phyloP scores from a whole-genome alignment of 2,329 filamentous ascomycete species.

The Monilinia fructicola region DNA sequence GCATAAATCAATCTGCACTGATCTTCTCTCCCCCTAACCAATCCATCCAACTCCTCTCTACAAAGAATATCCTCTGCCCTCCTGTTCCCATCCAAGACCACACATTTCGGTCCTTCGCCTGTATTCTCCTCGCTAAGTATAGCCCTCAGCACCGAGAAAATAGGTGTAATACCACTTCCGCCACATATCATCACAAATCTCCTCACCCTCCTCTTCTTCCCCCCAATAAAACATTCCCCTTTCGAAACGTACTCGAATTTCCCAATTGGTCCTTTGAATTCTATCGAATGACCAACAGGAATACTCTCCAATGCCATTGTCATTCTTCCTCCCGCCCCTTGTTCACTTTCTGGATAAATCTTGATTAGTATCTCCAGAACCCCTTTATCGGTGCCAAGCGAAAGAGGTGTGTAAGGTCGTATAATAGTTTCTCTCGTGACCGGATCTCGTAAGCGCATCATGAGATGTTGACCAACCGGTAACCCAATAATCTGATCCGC shows the following conservation, averaged over 20 bases:
- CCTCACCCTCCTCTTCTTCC: conserved; percentile 55
- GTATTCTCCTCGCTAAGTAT: conserved; percentile 59
- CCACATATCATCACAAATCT: conserved; percentile 84
- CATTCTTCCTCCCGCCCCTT: conserved; percentile 71
- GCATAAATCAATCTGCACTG: conserved; percentile 68
- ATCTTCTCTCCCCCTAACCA: conserved; percentile 54
- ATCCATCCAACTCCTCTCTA: conserved; percentile 65
- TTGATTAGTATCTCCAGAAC: conserved; percentile 77
- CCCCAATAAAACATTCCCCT: conserved; percentile 62
- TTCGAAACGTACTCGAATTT: conserved; percentile 76
- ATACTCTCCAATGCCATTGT: conserved; percentile 74
- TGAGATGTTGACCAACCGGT: conserved; percentile 81
- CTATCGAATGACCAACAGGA: conserved; percentile 68
- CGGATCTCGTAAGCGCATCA: conserved; percentile 76
- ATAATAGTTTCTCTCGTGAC: conserved; percentile 71
- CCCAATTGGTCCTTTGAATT: conserved; percentile 86
- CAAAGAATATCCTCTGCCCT: conserved; percentile 80
- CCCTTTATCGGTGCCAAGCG: conserved; percentile 60
- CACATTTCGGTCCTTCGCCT: conserved; percentile 64
- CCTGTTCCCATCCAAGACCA: conserved; percentile 78
- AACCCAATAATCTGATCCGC: conserved; percentile 69
- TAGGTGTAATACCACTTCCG: conserved; percentile 89
- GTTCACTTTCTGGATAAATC: conserved; percentile 66
- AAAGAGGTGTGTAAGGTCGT: conserved; percentile 83
- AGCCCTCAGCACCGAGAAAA: conserved; percentile 78